Evolutionary conservation across 495 filamentous ascomycete genomes (phyloP).

Genomic region (Tuber magnatum): DNA sequence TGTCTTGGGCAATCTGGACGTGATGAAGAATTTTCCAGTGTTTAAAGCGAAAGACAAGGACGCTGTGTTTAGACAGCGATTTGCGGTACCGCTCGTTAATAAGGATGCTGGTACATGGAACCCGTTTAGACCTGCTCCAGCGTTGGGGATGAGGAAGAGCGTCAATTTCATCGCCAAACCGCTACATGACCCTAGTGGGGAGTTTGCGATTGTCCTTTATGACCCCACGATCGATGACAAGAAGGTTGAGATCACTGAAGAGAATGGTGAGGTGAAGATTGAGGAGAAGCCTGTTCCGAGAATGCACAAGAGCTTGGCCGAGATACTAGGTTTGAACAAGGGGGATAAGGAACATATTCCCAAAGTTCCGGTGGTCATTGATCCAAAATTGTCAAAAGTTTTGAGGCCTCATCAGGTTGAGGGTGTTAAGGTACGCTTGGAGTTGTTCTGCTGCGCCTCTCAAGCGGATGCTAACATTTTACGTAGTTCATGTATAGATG

Average conservation of each 20-base stretch:
- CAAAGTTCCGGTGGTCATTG: slow-evolving; percentile 92
- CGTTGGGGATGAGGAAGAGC: slow-evolving; percentile 75
- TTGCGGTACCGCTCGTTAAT: slow-evolving; percentile 77
- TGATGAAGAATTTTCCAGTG: slow-evolving; percentile 72
- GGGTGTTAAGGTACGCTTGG: slow-evolving; percentile 66
- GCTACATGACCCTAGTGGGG: slow-evolving; percentile 87
- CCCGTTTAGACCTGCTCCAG: slow-evolving; percentile 69
- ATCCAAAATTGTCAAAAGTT: slow-evolving; percentile 83
- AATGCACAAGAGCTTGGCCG: slow-evolving; percentile 87
- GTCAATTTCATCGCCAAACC: slow-evolving; percentile 81
- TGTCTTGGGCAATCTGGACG: slow-evolving; percentile 70
- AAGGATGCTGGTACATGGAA: slow-evolving; percentile 67
- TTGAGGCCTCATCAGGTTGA: slow-evolving; percentile 95
- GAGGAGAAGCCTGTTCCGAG: slow-evolving; percentile 42
- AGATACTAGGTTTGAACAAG: slow-evolving; percentile 93
- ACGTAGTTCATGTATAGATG: slow-evolving; percentile 78
- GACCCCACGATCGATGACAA: slow-evolving; percentile 92
- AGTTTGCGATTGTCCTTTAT: slow-evolving; percentile 93
- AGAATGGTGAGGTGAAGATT: slow-evolving; percentile 52
- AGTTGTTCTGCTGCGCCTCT: neutral
- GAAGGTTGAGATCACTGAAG: slow-evolving; percentile 47
- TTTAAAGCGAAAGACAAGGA: slow-evolving; percentile 88
- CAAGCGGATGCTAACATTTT: slow-evolving; percentile 4
- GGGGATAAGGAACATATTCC: slow-evolving; percentile 70
- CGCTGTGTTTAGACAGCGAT: slow-evolving; percentile 68